Conservation (phyloP, 352 stramenopile species). For the Phytophthora sp. region DNA sequence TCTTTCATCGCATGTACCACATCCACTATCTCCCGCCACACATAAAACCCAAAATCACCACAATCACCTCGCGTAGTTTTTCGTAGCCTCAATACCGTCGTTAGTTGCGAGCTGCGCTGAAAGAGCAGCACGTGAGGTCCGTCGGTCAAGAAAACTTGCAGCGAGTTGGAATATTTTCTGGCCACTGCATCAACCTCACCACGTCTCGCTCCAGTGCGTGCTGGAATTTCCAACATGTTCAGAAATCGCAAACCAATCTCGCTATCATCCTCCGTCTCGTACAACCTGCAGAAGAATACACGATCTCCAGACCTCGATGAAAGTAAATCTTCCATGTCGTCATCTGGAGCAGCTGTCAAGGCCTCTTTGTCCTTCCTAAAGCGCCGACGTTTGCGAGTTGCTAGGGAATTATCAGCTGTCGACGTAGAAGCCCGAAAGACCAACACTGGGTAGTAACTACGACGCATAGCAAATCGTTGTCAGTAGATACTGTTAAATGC, state of each 20-base stretch:
- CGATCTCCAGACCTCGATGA: neutral
- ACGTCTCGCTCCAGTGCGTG: neutral
- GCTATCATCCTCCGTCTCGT: constrained; percentile 7
- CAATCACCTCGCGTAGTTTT: constrained; percentile 6
- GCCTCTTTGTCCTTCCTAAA: constrained; percentile 5
- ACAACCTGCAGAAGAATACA: constrained; percentile 38
- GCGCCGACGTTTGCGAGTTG: constrained; percentile 23
- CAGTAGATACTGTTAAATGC: neutral
- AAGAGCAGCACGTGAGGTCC: constrained; percentile 49
- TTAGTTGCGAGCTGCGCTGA: constrained; percentile 17
- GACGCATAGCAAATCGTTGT: neutral
- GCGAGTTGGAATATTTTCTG: neutral
- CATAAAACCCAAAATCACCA: constrained; percentile 25
- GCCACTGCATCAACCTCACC: constrained; percentile 3
- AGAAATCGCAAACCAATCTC: constrained; percentile 31
- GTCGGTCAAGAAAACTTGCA: constrained; percentile 44
- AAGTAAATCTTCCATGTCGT: neutral
- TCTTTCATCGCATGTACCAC: constrained; percentile 12
- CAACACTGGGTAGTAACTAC: constrained; percentile 36
- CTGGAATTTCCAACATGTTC: constrained; percentile 33
- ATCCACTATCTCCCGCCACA: constrained; percentile 34
- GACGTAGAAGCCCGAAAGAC: constrained; percentile 22
- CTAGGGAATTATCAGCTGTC: neutral
- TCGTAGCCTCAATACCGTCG: constrained; percentile 35
- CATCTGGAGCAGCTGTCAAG: neutral